Evolutionary conservation across 2,329 filamentous ascomycete genomes (phyloP).

Genomic region (Aspergillus bombycis): DNA sequence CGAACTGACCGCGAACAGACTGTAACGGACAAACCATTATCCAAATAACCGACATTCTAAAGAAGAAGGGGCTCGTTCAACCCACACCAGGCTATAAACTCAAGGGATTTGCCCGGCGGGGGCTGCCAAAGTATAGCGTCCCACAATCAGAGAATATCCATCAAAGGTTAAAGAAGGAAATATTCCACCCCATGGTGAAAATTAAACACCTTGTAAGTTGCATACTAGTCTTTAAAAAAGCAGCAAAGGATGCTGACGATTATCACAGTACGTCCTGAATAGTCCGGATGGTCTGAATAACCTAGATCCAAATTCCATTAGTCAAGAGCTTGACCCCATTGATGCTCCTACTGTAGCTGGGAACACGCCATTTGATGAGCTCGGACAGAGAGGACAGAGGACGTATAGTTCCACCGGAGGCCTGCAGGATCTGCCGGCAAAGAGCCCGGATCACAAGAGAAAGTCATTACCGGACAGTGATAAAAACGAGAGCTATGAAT

Average conservation of each 20-base stretch:
- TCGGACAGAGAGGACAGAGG: neutral
- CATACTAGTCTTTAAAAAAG: neutral
- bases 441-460: neutral
- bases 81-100: conserved; percentile 35
- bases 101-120: conserved; percentile 33
- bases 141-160: conserved; percentile 22
- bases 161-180: conserved; percentile 29
- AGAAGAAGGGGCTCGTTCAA: conserved; percentile 29
- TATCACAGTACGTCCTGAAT: conserved; percentile 15
- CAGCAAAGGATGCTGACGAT: conserved; percentile 10
- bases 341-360: neutral
- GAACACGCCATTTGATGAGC: neutral
- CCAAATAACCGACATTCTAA: conserved; percentile 34
- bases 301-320: neutral
- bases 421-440: neutral
- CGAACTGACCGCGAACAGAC: conserved; percentile 27
- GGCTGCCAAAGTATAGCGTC: conserved; percentile 33
- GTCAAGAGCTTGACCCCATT: neutral
- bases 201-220: conserved; percentile 36
- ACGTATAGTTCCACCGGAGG: neutral
- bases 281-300: neutral
- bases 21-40: conserved; percentile 33
- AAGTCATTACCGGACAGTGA: neutral
- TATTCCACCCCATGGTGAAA: conserved; percentile 36
- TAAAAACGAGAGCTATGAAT: conserved; percentile 1